phyloP scores from a whole-genome alignment of 2,329 filamentous ascomycete genomes.

The Colletotrichum siamense region DNA sequence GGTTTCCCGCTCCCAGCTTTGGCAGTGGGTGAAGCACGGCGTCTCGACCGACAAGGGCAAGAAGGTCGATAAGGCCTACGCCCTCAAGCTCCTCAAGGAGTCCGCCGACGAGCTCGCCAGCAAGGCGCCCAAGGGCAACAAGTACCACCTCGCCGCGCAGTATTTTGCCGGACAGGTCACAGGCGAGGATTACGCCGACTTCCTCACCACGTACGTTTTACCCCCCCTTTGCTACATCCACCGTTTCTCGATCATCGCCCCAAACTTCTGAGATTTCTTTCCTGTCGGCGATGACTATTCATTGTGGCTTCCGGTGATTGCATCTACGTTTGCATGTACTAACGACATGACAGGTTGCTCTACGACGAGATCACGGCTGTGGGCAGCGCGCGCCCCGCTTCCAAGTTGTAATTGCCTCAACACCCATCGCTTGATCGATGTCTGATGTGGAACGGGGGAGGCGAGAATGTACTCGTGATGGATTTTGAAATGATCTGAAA shows the following conservation, averaged over 20 bases:
- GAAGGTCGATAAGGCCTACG: slow-evolving; percentile 91
- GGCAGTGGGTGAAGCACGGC: slow-evolving; percentile 88
- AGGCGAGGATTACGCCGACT: slow-evolving; percentile 97
- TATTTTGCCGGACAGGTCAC: slow-evolving; percentile 95
- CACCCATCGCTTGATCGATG: neutral
- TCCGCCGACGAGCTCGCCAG: slow-evolving; percentile 76
- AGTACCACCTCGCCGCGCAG: slow-evolving; percentile 87
- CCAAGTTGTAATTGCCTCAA: slow-evolving; percentile 61
- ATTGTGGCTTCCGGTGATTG: slow-evolving; percentile 10
- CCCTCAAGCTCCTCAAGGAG: slow-evolving; percentile 85
- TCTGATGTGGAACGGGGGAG: neutral
- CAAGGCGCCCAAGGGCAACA: slow-evolving; percentile 86
- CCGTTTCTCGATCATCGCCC: neutral
- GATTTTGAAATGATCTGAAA: neutral
- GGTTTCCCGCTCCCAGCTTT: slow-evolving; percentile 91
- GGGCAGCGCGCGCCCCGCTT: slow-evolving; percentile 63
- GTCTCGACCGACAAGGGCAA: slow-evolving; percentile 85
- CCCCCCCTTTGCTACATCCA: neutral
- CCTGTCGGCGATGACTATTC: neutral
- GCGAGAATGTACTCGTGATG: neutral
- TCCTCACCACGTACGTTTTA: slow-evolving; percentile 77
- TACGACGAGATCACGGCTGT: slow-evolving; percentile 88
- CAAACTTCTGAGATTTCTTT: neutral
- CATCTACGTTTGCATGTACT: slow-evolving; percentile 21
- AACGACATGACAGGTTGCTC: slow-evolving; percentile 62